Base-by-base conservation (phyloP, 495 filamentous ascomycete genomes). In the Alectoria sarmentosa region DNA sequence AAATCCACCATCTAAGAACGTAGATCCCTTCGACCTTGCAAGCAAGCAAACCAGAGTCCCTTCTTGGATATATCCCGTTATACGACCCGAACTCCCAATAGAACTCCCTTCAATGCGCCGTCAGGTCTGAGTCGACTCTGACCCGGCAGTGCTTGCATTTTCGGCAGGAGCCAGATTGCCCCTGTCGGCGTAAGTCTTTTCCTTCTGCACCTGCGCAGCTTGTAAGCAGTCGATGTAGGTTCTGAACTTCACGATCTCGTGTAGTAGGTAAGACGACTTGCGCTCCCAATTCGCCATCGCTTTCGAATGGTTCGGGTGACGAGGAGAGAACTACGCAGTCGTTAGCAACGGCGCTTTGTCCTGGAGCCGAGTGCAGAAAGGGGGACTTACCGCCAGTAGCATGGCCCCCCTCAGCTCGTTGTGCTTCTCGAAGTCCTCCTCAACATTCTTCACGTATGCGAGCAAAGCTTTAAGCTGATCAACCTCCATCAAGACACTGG, bases 221-320 rank as follows among this genome's bases (percentile, higher is more conserved):
- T 77, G 75, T 17, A 99, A 76, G 38, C 83, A 84, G 71, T 98
- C 95, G 65, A 96, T 91, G 66, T 98, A 99, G 0, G 92, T 98
- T 58, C 86, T 79, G 75, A 96, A 98, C 71, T 98, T 99, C 69
- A 96, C 90, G 71, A 93, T 97, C 76, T 99, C 94, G n/a, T 88
- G 81, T 28, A 98, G 78, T 48, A 99, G 76, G 73, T 98, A 96
- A 38, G 87, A 86, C 44, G 89, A 93, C 76, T 97, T 97, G 62
- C 88, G 84, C 78, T 99, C 92, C 95, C 95, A 99, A 73, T 99
- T 99, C 7, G 86, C 80, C 87, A 96, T 87, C 3, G 93, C 90
- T 75, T 90, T 92, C 57, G 76, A 76, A 30, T 84, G 79, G 72
- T 98, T 99, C 28, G 85, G 83, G 62, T 92, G 88, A 32, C 93